Base-by-base conservation (phyloP, 805 yeast species). In the Wickerhamomyces mucosus region DNA sequence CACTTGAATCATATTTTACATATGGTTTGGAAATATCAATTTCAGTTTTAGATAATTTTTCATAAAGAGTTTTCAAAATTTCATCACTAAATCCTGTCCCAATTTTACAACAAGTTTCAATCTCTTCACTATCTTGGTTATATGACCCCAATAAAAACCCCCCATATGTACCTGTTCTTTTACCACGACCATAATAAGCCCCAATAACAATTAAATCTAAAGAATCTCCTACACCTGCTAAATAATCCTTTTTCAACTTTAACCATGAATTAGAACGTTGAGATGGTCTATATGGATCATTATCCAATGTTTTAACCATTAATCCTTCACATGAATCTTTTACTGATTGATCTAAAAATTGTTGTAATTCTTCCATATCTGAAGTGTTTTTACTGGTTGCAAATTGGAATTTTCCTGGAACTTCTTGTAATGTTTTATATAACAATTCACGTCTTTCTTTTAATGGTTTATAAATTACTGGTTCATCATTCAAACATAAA, bases 11-110 rank as follows among this genome's bases (percentile, higher is more conserved):
- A 50, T 71, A 84, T 2, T 77, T 65, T 40, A 71, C 73, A 34
- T 76, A 80, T 0, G 80, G 64, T 42, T 75, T 79, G 3, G 95
- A 80, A n/a, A 53, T 59, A 0, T 59, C 48, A 11, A 74, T 68
- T 32, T 75, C 92, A 0, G 85, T 74, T 3, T 83, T 78, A 26
- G 77, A 72, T 36, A 92, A 64, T 29, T 63, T 63, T 17, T 67
- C 69, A 45, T 77, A 65, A 20, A 92, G 53, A 18, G 57, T 58
- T 21, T 72, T 73, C 35, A 92, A 64, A 48, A 76, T 69, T 41
- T 79, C 96, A 42, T 92, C 98, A 25, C 86, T 73, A 50, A 92
- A 92, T 0, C 98, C 98, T 1, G 98, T 92, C 29, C 98, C 98
- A 34, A 94, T 88, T 54, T 92, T 92, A 61, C 98, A 92, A 26